Conservation (phyloP, 176 grass and related monocot species). For the Aegilops longissima region DNA sequence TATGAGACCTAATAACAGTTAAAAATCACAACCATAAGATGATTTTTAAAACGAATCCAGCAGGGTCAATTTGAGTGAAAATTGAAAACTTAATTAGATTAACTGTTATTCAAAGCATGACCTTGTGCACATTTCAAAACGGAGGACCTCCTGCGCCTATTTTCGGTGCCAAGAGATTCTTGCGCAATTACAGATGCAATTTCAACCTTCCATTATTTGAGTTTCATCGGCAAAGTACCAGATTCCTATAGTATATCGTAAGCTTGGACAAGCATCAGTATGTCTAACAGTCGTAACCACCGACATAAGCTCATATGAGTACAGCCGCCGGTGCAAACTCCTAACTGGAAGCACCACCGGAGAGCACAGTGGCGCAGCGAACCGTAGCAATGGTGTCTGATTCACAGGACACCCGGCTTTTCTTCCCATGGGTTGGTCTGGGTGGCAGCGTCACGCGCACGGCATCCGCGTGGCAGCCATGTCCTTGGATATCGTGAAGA, state of each 20-base stretch:
- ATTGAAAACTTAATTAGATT: too few relatives aligned
- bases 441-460: not conserved
- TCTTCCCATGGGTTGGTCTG: not conserved
- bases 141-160: too few relatives aligned
- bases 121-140: not conserved
- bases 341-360: not conserved
- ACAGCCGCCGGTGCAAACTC: not conserved
- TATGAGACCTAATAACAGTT: too few relatives aligned
- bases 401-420: not conserved
- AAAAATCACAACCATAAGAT: too few relatives aligned
- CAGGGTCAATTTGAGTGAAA: too few relatives aligned
- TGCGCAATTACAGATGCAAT: not conserved
- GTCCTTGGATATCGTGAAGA: slow-evolving; percentile 46
- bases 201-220: not conserved
- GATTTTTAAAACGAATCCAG: too few relatives aligned
- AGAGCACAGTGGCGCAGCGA: not conserved
- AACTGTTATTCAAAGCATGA: too few relatives aligned
- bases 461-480: slow-evolving; percentile 5
- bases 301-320: not conserved
- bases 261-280: not conserved
- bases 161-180: not conserved
- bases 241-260: not conserved
- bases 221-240: not conserved
- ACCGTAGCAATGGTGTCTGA: not conserved
- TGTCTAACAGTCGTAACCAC: not conserved